Evolutionary conservation across 495 filamentous ascomycete genomes (phyloP).

Genomic region (Annulohypoxylon stygium): DNA sequence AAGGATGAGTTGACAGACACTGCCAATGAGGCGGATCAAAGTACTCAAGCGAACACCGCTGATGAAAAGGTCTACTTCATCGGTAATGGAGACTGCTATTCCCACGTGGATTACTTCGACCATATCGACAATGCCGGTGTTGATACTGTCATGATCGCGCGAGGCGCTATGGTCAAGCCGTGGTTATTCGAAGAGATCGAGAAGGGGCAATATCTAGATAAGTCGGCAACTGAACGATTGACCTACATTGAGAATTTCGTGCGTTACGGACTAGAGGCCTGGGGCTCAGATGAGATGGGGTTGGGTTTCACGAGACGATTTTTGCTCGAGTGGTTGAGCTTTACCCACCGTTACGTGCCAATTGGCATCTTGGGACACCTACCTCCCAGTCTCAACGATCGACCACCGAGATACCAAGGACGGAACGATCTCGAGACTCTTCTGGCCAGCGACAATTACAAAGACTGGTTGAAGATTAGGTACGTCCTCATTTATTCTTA

Average conservation of each 20-base stretch:
- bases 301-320: slow-evolving; percentile 90
- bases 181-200: slow-evolving; percentile 99
- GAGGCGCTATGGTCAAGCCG: slow-evolving; percentile 93
- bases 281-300: slow-evolving; percentile 95
- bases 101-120: slow-evolving; percentile 85
- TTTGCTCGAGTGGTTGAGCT: slow-evolving; percentile 94
- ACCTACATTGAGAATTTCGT: slow-evolving; percentile 88
- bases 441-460: slow-evolving; percentile 87
- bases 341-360: slow-evolving; percentile 89
- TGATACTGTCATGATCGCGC: slow-evolving; percentile 90
- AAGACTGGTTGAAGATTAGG: slow-evolving; percentile 99
- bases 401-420: slow-evolving; percentile 84
- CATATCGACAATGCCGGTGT: slow-evolving; percentile 82
- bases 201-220: slow-evolving; percentile 92
- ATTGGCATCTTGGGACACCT: slow-evolving; percentile 88
- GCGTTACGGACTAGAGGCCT: slow-evolving; percentile 89
- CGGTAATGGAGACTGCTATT: slow-evolving; percentile 96
- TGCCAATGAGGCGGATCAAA: slow-evolving; percentile 76
- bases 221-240: slow-evolving; percentile 87
- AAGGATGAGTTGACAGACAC: slow-evolving; percentile 78
- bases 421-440: slow-evolving; percentile 92
- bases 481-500: slow-evolving; percentile 61
- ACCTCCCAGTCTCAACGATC: slow-evolving; percentile 87
- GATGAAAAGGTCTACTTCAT: slow-evolving; percentile 84
- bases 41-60: slow-evolving; percentile 64